Conservation (phyloP, 495 filamentous ascomycete genomes). For the Apodospora peruviana region DNA sequence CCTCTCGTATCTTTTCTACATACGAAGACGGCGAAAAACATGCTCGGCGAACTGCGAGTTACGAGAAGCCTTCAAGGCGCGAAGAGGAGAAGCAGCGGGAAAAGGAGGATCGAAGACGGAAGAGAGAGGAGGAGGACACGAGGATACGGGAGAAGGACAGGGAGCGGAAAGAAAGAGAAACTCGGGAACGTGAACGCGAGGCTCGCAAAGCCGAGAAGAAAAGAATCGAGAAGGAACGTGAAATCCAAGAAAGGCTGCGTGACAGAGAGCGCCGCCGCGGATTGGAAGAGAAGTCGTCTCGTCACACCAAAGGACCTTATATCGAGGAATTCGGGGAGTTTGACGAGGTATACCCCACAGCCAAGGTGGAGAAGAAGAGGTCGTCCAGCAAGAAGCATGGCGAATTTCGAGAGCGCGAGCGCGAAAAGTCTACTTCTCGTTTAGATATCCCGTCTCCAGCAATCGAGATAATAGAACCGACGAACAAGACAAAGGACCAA, state of each 20-base stretch:
- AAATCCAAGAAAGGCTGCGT: constrained; percentile 6
- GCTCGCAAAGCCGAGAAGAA: constrained; percentile 9
- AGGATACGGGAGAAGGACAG: constrained; percentile 9
- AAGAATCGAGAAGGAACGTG: constrained; percentile 22
- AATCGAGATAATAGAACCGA: background rate
- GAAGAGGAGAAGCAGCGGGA: constrained; percentile 34
- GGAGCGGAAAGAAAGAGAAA: constrained; percentile 14
- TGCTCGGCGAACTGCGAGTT: constrained; percentile 38
- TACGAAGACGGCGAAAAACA: constrained; percentile 29
- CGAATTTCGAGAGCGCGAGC: constrained; percentile 22
- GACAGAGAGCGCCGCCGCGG: constrained; percentile 21
- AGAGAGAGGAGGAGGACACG: constrained; percentile 30
- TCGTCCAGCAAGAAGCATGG: constrained; percentile 33
- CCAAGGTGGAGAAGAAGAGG: constrained; percentile 37
- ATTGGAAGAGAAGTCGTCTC: constrained; percentile 32
- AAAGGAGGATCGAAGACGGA: constrained; percentile 23
- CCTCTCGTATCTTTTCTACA: constrained; percentile 10
- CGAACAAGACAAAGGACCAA: constrained; percentile 4
- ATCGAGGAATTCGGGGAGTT: constrained; percentile 30
- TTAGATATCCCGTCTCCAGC: constrained; percentile 10
- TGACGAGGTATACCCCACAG: constrained; percentile 17
- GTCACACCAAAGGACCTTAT: constrained; percentile 21
- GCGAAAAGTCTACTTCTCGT: constrained; percentile 25
- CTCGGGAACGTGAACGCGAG: constrained; percentile 5
- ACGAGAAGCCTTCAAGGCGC: constrained; percentile 37